phyloP scores from a whole-genome alignment of 1,284 basidiomycete genomes.

The Inonotus hispidus region DNA sequence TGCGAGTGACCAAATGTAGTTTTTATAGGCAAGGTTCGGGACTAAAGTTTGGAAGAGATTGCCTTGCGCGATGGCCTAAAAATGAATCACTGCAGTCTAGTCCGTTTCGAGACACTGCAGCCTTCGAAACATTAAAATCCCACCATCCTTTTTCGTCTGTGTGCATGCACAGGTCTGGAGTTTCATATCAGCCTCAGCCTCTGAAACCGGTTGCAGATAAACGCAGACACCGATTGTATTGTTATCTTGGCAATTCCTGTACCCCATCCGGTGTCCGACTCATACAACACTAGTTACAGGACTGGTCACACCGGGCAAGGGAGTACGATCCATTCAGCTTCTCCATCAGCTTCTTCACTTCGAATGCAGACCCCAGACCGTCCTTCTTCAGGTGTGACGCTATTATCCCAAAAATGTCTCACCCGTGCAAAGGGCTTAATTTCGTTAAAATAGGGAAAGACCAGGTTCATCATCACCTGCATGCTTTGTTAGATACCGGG shows the following conservation, averaged over 20 bases:
- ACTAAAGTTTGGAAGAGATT: background rate
- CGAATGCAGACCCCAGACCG: constrained; percentile 12
- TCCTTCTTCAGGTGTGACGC: constrained; percentile 14
- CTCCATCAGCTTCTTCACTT: constrained; percentile 3
- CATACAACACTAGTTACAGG: background rate
- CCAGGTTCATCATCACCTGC: background rate
- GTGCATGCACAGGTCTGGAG: background rate
- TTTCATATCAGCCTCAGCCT: background rate
- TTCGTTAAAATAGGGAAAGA: background rate
- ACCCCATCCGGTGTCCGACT: background rate
- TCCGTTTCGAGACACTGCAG: background rate
- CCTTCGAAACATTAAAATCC: background rate
- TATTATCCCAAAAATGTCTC: background rate
- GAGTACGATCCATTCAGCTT: constrained; percentile 1
- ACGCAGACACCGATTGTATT: background rate
- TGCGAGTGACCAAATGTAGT: constrained; percentile 2
- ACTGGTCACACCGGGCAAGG: background rate
- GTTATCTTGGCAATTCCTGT: background rate
- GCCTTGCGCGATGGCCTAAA: background rate
- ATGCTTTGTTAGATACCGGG: constrained; percentile 1
- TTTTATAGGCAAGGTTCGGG: background rate
- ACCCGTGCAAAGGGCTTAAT: background rate
- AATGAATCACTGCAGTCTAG: constrained; percentile 4
- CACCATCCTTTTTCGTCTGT: background rate
- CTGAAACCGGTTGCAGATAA: background rate